Percentiles rank a stretch among this genome's conserved stretches.
phyloP scores from a whole-genome alignment of 305 asterid genomes.

The Ilex paraguariensis region DNA sequence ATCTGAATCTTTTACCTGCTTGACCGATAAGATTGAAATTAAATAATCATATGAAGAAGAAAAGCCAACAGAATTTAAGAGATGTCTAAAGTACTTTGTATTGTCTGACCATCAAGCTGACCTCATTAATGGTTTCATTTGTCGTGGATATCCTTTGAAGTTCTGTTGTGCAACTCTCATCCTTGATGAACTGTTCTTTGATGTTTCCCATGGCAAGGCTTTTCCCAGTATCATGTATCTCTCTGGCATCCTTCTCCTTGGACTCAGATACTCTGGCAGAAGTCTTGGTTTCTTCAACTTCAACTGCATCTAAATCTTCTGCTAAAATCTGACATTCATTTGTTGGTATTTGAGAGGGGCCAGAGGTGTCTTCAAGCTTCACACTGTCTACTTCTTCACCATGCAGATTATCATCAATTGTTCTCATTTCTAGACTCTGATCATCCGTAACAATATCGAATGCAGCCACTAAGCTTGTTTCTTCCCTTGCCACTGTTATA shows the following conservation, averaged over 20 bases:
- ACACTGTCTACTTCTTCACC: too few relatives aligned
- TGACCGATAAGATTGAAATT: too few relatives aligned
- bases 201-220: neutral
- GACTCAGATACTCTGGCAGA: neutral
- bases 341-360: too few relatives aligned
- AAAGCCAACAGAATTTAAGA: too few relatives aligned
- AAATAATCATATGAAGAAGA: neutral
- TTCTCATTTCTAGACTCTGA: neutral
- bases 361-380: too few relatives aligned
- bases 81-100: neutral
- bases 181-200: constrained; percentile 13
- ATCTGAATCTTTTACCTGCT: neutral
- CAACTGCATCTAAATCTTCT: too few relatives aligned
- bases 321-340: too few relatives aligned
- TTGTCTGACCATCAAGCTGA: neutral
- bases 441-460: neutral
- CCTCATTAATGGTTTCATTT: neutral
- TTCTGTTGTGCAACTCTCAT: constrained; percentile 19
- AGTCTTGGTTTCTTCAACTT: neutral
- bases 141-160: constrained; percentile 13
- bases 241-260: neutral
- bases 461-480: neutral
- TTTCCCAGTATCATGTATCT: neutral
- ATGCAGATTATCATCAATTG: neutral
- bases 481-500: neutral